Base-by-base conservation (phyloP, 768 basidiomycete genomes). In the Hemileccinum impolitum region DNA sequence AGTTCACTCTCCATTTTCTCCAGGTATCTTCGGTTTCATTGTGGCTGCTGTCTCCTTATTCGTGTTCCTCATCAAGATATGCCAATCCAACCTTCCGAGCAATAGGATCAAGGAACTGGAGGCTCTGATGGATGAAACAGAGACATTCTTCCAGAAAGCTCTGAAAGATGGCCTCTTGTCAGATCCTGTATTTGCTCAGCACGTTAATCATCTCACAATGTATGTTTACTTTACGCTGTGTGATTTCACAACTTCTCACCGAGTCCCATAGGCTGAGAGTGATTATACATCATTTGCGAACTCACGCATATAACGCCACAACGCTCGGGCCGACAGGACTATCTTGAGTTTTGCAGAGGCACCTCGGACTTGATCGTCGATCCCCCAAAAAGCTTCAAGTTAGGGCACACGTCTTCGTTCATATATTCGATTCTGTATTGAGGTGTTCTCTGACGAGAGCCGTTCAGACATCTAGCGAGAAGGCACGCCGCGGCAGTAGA, bases 81-180 rank as follows among this genome's bases (percentile, higher is more conserved):
- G 38, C 21, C 12, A 21, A 11, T 14, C 19, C 7, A 11, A 23
- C 6, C 38, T 39, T 12, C 38, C 38, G 2, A 39, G 38, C 21
- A 39, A 23, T 21, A 39, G 13, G 15, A 39, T 39, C 38, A 39
- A 39, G 13, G 21, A 39, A 23, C 23, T 39, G 38, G 38, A 39
- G 28, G 28, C 4, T 1, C 3, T 50, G 2, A 23, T 55, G 36
- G 41, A 54, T 0, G 41, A 40, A 21, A 43, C 47, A 5, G 48
- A 55, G 17, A 14, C 25, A 1, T 18, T 15, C 12, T 47, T 56
- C 26, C 34, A 28, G 1, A 38, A 47, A 14, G 25, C 42, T 19
- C 11, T 51, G 7, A 48, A 56, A 32, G 54, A 41, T 1, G 55
- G 50, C 5, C 36, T 45, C 12, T n/a, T 56, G 18, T 41, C 10